Base-by-base conservation (phyloP, 306 rosid species). In the Notholithocarpus densiflorus region DNA sequence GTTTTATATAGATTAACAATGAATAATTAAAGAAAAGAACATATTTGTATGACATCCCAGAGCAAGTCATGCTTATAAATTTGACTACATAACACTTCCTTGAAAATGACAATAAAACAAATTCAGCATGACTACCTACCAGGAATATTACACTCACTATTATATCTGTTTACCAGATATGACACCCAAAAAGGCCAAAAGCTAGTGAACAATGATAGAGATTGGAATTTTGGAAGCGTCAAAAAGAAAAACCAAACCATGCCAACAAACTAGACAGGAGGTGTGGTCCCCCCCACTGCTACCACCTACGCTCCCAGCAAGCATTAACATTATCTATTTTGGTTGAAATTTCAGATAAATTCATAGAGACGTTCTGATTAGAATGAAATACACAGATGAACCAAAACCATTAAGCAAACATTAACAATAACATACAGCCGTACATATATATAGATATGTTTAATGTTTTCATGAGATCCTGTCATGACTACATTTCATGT, bases 401-500 rank as follows among this genome's bases (percentile, higher is more conserved):
- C 18, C 24, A 17, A 24, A 74, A 23, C 68, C 66, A 71, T 26
- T 13, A 62, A 78, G 37, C 71, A 82, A 66, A 66, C 72, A 66
- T 64, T 17, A 32, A 66, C 71, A 65, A 27, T 14, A 31, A 18
- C 45, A 40, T 40, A 64, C 9, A 18, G 17, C 53, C 53, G 17
- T 48, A 18, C 40, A 19, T 21, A 66, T 19, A 66, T 34, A 66
- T 40, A 26, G 19, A 27, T 31, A 71, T 4, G 27, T 56, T 56
- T 52, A 21, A 71, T 1, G 27, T 56, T 56, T 52, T 56, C 81
- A 68, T 60, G 56, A 81, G 71, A 77, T 82, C 85, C 82, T 85
- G 83, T 48, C 73, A 82, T 53, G 86, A 82, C 87, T 86, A 74
- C 85, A 84, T 69, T 59, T 13, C 56, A 82, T 83, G 80, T 77